Conservation (phyloP, 192 early-diverging fungal genomes). For the Gryganskiella cystojenkinii region DNA sequence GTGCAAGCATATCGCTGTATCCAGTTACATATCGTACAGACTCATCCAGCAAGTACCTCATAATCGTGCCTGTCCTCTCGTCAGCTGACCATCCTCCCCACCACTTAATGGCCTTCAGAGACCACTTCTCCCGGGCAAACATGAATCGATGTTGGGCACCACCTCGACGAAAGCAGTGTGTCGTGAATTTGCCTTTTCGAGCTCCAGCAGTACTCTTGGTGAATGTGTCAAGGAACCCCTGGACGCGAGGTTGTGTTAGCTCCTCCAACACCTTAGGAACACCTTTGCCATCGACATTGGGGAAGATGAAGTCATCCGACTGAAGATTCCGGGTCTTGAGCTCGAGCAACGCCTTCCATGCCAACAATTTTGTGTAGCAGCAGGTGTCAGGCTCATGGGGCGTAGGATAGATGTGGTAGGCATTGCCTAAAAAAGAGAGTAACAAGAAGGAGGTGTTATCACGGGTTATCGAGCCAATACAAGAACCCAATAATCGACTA, state of each 20-base stretch:
- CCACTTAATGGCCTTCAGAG: conserved; percentile 20
- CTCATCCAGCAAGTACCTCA: conserved; percentile 1
- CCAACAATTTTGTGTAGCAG: conserved; percentile 8
- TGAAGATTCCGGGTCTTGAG: not conserved
- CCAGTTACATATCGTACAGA: not conserved
- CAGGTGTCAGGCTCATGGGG: conserved; percentile 6
- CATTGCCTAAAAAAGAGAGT: conserved; percentile 2
- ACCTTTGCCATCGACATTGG: not conserved
- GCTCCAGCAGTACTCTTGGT: not conserved
- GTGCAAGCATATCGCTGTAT: not conserved
- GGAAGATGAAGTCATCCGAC: conserved; percentile 18
- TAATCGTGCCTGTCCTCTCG: not conserved
- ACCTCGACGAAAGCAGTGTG: conserved; percentile 19
- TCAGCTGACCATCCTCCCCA: conserved; percentile 20
- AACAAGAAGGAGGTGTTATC: conserved; percentile 13
- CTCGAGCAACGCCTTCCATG: conserved; percentile 13
- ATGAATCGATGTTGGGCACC: conserved; percentile 22
- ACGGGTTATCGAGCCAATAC: too few species aligned
- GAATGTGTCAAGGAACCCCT: not conserved
- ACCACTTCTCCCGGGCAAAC: conserved; percentile 21
- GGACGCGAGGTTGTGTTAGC: not conserved
- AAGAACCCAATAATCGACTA: too few species aligned
- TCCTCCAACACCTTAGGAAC: conserved; percentile 3
- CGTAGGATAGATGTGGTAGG: conserved; percentile 16
- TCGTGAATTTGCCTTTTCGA: conserved; percentile 1